phyloP scores from a whole-genome alignment of 148 eudicot species.

The Heliamphora exappendiculata region DNA sequence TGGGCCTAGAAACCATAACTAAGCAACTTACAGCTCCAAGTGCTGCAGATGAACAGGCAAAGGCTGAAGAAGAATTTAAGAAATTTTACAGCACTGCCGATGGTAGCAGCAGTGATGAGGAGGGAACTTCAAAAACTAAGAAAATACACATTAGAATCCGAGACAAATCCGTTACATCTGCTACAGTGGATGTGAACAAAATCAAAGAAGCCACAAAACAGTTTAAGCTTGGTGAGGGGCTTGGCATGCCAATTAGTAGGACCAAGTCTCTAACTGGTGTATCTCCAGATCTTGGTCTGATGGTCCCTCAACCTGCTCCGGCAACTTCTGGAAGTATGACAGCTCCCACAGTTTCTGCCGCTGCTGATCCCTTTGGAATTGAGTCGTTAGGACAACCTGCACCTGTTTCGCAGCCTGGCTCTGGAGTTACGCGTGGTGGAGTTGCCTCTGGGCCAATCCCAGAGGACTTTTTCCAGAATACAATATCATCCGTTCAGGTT shows the following conservation, averaged over 20 bases:
- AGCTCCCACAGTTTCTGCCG: slow-evolving; percentile 38
- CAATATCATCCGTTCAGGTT: slow-evolving; percentile 81
- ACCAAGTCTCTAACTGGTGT: slow-evolving; percentile 64
- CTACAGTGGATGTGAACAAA: slow-evolving; percentile 87
- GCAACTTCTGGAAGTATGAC: slow-evolving; percentile 25
- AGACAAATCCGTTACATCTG: slow-evolving; percentile 60
- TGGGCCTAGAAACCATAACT: slow-evolving; percentile 69
- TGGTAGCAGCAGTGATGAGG: slow-evolving; percentile 95
- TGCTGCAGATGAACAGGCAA: slow-evolving; percentile 74
- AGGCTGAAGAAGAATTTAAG: slow-evolving; percentile 94
- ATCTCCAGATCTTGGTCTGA: slow-evolving; percentile 50
- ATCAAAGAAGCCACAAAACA: slow-evolving; percentile 97
- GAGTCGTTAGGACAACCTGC: slow-evolving; percentile 39
- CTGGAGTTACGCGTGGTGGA: slow-evolving; percentile 45
- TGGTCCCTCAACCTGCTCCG: slow-evolving; percentile 45
- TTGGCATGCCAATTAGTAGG: slow-evolving; percentile 69
- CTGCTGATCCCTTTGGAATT: slow-evolving; percentile 66
- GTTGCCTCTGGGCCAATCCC: slow-evolving; percentile 69
- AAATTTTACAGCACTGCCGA: slow-evolving; percentile 72
- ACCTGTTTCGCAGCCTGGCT: slow-evolving; percentile 41
- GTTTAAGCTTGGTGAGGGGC: slow-evolving; percentile 51
- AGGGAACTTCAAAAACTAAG: slow-evolving; percentile 63
- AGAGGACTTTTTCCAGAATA: slow-evolving; percentile 94
- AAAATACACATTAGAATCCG: slow-evolving; percentile 73
- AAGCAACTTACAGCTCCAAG: slow-evolving; percentile 40